These are phyloP conservation scores for Alternaria sp. DNA, from an alignment of 2,329 filamentous ascomycete species.

Conservation along the genomic window DNA sequence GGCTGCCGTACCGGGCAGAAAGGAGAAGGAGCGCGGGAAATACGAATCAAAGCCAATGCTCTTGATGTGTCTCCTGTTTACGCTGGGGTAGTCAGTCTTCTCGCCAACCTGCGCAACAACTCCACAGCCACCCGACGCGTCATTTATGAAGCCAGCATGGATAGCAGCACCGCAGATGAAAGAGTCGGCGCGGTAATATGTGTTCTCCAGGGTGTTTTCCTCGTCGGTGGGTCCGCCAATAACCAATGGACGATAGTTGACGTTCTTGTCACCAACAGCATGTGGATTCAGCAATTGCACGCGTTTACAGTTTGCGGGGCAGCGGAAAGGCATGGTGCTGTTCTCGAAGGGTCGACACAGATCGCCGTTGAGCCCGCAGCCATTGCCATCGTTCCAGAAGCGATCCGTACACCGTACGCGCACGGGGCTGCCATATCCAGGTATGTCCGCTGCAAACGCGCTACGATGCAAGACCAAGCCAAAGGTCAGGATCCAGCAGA, in stretches of 20 bases:
- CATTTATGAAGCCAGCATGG: conserved; percentile 78
- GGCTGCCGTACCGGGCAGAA: conserved; percentile 70
- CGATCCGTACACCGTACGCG: conserved; percentile 71
- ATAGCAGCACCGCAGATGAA: conserved; percentile 87
- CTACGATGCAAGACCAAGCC: conserved; percentile 71
- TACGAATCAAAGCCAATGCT: conserved; percentile 84
- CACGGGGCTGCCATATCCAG: conserved; percentile 70
- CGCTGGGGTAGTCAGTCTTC: conserved; percentile 67
- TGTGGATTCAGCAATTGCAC: conserved; percentile 72
- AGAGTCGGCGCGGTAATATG: conserved; percentile 85
- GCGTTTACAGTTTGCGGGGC: conserved; percentile 73
- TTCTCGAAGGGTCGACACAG: conserved; percentile 77
- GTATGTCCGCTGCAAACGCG: conserved; percentile 65
- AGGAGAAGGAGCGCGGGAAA: conserved; percentile 87
- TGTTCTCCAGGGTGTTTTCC: conserved; percentile 49
- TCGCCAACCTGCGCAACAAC: conserved; percentile 77
- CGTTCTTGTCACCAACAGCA: conserved; percentile 73
- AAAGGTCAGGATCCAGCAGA: conserved; percentile 73
- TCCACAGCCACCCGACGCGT: conserved; percentile 78
- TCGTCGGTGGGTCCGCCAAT: conserved; percentile 59
- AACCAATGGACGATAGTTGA: conserved; percentile 62
- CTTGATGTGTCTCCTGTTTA: conserved; percentile 73
- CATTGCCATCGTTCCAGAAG: conserved; percentile 73
- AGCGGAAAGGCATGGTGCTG: conserved; percentile 74
- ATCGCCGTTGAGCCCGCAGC: conserved; percentile 76